Evolutionary conservation across 805 yeast genomes (phyloP).

Genomic region (Tetrapisispora namnaoensis): DNA sequence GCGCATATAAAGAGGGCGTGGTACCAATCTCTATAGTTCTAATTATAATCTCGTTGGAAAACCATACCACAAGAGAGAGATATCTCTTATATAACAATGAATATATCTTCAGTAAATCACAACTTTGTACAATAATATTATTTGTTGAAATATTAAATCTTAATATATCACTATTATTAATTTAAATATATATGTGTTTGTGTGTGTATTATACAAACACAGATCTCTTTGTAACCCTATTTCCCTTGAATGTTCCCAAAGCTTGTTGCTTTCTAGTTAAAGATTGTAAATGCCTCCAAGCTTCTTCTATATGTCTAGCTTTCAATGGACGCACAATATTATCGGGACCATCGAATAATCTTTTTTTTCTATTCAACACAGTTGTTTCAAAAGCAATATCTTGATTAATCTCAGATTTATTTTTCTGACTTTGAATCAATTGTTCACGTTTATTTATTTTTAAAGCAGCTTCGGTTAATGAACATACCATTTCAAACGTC

Average conservation of each 20-base stretch:
- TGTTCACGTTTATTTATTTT: slow-evolving; percentile 65
- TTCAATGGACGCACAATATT: slow-evolving; percentile 68
- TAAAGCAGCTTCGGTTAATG: slow-evolving; percentile 85
- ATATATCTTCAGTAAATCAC: not conserved
- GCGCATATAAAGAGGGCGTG: not conserved
- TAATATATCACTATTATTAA: not conserved
- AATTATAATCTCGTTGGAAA: not conserved
- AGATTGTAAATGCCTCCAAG: slow-evolving; percentile 72
- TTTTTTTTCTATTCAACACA: slow-evolving; percentile 39
- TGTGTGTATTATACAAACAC: slow-evolving; percentile 5
- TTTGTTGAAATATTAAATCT: not conserved
- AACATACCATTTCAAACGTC: slow-evolving; percentile 94
- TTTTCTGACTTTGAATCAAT: slow-evolving; percentile 32
- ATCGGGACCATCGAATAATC: slow-evolving; percentile 81
- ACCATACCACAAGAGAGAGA: not conserved
- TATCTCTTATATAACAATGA: not conserved
- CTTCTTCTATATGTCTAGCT: slow-evolving; percentile 78
- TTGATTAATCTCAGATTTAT: slow-evolving; percentile 27
- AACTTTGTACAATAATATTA: not conserved
- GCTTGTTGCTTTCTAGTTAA: slow-evolving; percentile 50
- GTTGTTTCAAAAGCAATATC: slow-evolving; percentile 33
- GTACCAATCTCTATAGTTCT: not conserved
- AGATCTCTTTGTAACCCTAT: slow-evolving; percentile 28
- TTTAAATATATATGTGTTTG: too few species aligned
- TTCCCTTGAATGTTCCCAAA: slow-evolving; percentile 56